phyloP scores from a whole-genome alignment of 1,284 basidiomycete genomes.

The Xerocomus amazonicus region DNA sequence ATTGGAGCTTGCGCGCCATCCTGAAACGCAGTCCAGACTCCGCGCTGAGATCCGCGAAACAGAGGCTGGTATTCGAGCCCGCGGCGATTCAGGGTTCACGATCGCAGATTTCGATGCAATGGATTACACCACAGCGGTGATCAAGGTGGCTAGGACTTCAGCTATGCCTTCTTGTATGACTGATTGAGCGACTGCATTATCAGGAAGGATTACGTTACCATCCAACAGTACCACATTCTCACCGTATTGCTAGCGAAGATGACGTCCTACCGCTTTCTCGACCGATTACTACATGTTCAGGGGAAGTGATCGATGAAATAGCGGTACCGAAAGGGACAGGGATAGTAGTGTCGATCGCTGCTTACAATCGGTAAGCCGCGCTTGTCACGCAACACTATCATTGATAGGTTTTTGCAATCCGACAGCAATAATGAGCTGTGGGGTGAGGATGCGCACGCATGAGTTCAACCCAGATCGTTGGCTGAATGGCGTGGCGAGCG shows the following conservation, averaged over 20 bases:
- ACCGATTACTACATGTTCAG: slow-evolving; percentile 36
- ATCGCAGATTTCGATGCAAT: slow-evolving; percentile 47
- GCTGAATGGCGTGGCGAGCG: slow-evolving; percentile 32
- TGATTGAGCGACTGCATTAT: not conserved
- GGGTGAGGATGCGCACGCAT: slow-evolving; percentile 48
- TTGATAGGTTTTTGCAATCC: not conserved
- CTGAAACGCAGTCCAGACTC: slow-evolving; percentile 38
- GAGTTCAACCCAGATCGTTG: slow-evolving; percentile 51
- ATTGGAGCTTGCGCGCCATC: slow-evolving; percentile 43
- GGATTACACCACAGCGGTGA: slow-evolving; percentile 48
- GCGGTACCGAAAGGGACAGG: slow-evolving; percentile 35
- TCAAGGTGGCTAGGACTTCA: slow-evolving; percentile 39
- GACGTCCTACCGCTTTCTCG: slow-evolving; percentile 43
- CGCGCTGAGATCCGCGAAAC: slow-evolving; percentile 38
- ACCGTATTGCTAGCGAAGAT: slow-evolving; percentile 37
- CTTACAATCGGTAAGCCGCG: slow-evolving; percentile 35
- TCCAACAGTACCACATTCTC: slow-evolving; percentile 32
- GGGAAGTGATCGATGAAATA: slow-evolving; percentile 36
- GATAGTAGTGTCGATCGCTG: slow-evolving; percentile 35
- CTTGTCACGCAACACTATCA: too few species aligned
- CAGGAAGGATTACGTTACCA: slow-evolving; percentile 42
- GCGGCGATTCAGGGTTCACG: slow-evolving; percentile 41
- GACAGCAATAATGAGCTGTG: slow-evolving; percentile 42
- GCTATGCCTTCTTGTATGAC: not conserved
- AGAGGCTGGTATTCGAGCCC: slow-evolving; percentile 35